These are phyloP conservation scores for Ascochyta lentis DNA, from an alignment of 2,329 filamentous ascomycete species.

Conservation along the genomic window DNA sequence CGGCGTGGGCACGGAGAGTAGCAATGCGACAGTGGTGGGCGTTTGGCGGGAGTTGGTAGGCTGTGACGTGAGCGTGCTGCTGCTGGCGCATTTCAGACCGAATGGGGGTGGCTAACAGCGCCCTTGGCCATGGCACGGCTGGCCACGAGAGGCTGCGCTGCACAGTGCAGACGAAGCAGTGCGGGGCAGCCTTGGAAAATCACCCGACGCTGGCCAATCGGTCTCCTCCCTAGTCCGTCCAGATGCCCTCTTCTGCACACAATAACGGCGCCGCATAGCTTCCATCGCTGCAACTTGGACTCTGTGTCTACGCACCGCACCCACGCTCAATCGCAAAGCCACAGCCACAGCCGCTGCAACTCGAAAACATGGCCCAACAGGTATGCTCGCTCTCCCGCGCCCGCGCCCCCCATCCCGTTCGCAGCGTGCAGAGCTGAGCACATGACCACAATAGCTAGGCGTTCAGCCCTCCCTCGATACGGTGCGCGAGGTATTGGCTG, in stretches of 20 bases:
- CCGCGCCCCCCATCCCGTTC: no score
- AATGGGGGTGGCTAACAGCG: not conserved
- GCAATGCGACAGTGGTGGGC: constrained; percentile 16
- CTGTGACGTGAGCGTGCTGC: constrained; percentile 18
- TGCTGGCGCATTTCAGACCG: constrained; percentile 8
- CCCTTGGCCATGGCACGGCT: constrained; percentile 1
- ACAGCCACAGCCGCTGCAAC: constrained; percentile 1
- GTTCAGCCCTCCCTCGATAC: constrained; percentile 68
- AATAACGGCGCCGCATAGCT: not conserved
- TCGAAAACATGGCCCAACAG: constrained; percentile 33
- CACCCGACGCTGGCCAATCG: not conserved
- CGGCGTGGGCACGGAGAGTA: not conserved
- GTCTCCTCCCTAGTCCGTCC: not conserved
- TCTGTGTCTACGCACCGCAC: not conserved
- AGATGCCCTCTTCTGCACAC: not conserved
- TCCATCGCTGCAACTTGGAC: not conserved
- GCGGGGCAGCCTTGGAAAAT: constrained; percentile 15
- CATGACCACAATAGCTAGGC: constrained; percentile 47
- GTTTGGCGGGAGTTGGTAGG: constrained; percentile 8
- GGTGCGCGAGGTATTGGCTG: constrained; percentile 62
- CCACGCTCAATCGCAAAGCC: not conserved
- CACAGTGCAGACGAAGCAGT: not conserved
- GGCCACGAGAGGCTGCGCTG: not conserved
- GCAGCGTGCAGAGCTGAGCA: constrained; percentile 33
- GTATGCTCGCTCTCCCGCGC: constrained; percentile 21